These are phyloP conservation scores for Aureobasidium sp. DNA, from an alignment of 2,329 filamentous ascomycete genomes.

Conservation along the genomic window DNA sequence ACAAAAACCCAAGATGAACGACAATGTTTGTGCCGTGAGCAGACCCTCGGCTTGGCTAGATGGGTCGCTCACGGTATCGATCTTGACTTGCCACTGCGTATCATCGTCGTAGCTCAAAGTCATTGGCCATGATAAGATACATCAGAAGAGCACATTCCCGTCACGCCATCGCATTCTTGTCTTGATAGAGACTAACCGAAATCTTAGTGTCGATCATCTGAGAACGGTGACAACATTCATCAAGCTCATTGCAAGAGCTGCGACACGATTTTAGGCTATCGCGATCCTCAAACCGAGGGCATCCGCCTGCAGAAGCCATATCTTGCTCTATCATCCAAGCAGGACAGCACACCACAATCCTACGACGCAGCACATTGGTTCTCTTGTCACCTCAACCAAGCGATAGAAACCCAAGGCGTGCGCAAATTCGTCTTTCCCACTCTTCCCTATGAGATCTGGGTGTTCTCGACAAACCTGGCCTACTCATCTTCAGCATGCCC, in stretches of 20 bases:
- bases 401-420: constrained; percentile 48
- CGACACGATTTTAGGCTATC: constrained; percentile 26
- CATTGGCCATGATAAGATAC: constrained; percentile 21
- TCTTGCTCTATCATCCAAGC: constrained; percentile 15
- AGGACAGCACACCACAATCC: background rate
- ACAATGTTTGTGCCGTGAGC: constrained; percentile 2
- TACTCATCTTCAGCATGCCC: constrained; percentile 41
- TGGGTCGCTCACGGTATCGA: constrained; percentile 19
- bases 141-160: background rate
- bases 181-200: background rate
- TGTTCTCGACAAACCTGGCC: constrained; percentile 52
- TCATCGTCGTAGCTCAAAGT: constrained; percentile 24
- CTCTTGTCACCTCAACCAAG: constrained; percentile 47
- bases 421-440: constrained; percentile 55
- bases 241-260: background rate
- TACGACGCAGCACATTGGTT: constrained; percentile 36
- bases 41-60: constrained; percentile 14
- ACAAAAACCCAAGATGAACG: constrained; percentile 27
- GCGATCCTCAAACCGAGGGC: constrained; percentile 38
- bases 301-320: constrained; percentile 29
- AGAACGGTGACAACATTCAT: background rate
- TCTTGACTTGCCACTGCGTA: constrained; percentile 22
- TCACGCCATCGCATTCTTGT: constrained; percentile 18
- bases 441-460: constrained; percentile 42
- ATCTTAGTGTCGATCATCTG: background rate